A percentile compares a stretch with the other conserved stretches of the same genome.
These are phyloP conservation scores for Ceratobasidium sp. DNA, from an alignment of 1,284 basidiomycete genomes.

Conservation along the genomic window DNA sequence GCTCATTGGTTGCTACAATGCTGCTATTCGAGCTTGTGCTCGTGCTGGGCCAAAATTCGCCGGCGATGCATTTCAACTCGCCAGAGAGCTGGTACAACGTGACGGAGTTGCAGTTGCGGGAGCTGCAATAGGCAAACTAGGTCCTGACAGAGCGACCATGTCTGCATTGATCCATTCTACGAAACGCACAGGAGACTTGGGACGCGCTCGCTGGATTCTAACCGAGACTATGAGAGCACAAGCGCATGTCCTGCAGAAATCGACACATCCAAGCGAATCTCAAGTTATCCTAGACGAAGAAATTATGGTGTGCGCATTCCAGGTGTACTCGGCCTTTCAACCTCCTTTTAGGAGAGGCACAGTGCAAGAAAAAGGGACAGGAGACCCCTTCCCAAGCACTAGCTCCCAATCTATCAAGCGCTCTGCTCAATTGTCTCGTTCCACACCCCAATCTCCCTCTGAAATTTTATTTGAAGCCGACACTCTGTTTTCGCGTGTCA, in stretches of 20 bases:
- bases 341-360: conserved; percentile 67
- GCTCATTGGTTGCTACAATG: conserved; percentile 64
- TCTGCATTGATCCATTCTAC: conserved; percentile 87
- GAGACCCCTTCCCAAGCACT: neutral
- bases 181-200: conserved; percentile 84
- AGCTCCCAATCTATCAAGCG: conserved; percentile 4
- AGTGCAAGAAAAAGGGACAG: neutral
- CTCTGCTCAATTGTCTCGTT: conserved; percentile 43
- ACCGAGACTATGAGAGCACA: conserved; percentile 74
- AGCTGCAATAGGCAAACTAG: conserved; percentile 56
- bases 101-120: conserved; percentile 55
- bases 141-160: conserved; percentile 77
- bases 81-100: conserved; percentile 81
- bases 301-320: conserved; percentile 84
- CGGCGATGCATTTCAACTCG: conserved; percentile 78
- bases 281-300: conserved; percentile 63
- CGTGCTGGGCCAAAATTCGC: conserved; percentile 66
- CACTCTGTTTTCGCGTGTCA: conserved; percentile 72
- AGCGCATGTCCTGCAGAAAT: conserved; percentile 38
- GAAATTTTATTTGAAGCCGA: conserved; percentile 79
- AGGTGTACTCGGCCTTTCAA: conserved; percentile 83
- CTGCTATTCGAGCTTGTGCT: conserved; percentile 80
- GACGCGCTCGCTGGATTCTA: conserved; percentile 87
- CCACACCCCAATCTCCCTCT: conserved; percentile 68
- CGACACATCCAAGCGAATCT: conserved; percentile 45